These are phyloP conservation scores for Alternaria ethzedia DNA, from an alignment of 2,329 filamentous ascomycete genomes.

Conservation along the genomic window DNA sequence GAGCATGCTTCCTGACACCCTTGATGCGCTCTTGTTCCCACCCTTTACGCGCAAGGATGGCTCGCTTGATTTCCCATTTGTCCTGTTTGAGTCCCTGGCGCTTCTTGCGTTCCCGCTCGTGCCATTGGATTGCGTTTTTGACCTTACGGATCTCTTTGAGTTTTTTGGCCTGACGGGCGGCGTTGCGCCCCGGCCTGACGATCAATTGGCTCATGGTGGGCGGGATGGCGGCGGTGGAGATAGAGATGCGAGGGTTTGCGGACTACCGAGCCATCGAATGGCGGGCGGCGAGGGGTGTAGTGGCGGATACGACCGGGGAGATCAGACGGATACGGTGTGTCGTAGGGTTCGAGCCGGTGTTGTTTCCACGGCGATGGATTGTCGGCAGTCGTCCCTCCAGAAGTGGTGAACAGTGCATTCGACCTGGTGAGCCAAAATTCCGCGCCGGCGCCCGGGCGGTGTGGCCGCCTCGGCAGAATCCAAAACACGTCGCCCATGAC, in stretches of 20 bases:
- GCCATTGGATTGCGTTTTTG: slow-evolving; percentile 44
- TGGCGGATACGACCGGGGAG: neutral
- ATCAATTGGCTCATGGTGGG: slow-evolving; percentile 46
- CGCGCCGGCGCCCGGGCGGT: slow-evolving; percentile 25
- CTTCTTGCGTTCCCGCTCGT: slow-evolving; percentile 34
- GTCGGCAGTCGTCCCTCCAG: neutral
- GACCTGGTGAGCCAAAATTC: slow-evolving; percentile 20
- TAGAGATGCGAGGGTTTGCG: slow-evolving; percentile 14
- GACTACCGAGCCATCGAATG: slow-evolving; percentile 37
- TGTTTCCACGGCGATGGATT: neutral
- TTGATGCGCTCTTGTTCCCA: slow-evolving; percentile 34
- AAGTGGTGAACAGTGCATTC: slow-evolving; percentile 13
- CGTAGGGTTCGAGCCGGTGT: neutral
- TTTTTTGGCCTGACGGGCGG: slow-evolving; percentile 38
- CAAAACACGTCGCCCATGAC: slow-evolving; percentile 20
- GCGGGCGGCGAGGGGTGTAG: slow-evolving; percentile 2
- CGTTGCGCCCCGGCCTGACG: slow-evolving; percentile 30
- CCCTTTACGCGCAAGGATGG: slow-evolving; percentile 22
- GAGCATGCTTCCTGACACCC: slow-evolving; percentile 54
- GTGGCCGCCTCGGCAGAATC: slow-evolving; percentile 10
- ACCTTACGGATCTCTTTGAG: slow-evolving; percentile 52
- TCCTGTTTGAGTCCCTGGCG: slow-evolving; percentile 32
- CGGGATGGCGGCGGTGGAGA: slow-evolving; percentile 58
- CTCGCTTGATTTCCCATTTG: slow-evolving; percentile 39
- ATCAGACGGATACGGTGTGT: neutral